These are phyloP conservation scores for Apiotrichum gamsii DNA, from an alignment of 1,284 basidiomycete species.

Conservation along the genomic window DNA sequence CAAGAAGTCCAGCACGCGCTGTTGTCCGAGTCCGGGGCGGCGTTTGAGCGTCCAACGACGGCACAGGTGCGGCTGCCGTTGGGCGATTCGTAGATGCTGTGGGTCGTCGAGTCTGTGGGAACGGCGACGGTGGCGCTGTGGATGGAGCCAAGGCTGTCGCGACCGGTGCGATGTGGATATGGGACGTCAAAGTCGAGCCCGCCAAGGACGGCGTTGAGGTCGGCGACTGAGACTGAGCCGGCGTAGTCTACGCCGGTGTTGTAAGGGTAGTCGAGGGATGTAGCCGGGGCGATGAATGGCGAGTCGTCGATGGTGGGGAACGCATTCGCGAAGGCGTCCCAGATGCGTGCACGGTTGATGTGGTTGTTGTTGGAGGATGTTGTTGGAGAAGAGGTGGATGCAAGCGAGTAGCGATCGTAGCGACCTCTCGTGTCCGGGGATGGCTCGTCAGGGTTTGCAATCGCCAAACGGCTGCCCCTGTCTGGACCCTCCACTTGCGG, in stretches of 20 bases:
- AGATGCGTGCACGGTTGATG: no score
- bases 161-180: neutral
- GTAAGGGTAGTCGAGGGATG: neutral
- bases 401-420: no score
- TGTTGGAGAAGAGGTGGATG: no score
- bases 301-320: neutral
- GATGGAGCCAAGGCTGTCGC: conserved; percentile 5
- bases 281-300: neutral
- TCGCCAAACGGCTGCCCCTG: no score
- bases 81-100: neutral
- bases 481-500: no score
- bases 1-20: conserved; percentile 3
- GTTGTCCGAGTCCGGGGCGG: neutral
- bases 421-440: no score
- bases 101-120: conserved; percentile 4
- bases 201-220: neutral
- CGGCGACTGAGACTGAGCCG: neutral
- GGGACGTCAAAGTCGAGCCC: conserved; percentile 2
- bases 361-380: no score
- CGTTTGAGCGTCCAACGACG: neutral
- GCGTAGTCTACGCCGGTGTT: neutral
- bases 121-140: neutral
- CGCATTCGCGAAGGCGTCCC: no score
- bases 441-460: no score
- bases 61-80: neutral